Percentiles rank a stretch among this genome's conserved stretches.
Conservation (phyloP, 2,329 filamentous ascomycete species). For the Colletotrichum euphorbiae region DNA sequence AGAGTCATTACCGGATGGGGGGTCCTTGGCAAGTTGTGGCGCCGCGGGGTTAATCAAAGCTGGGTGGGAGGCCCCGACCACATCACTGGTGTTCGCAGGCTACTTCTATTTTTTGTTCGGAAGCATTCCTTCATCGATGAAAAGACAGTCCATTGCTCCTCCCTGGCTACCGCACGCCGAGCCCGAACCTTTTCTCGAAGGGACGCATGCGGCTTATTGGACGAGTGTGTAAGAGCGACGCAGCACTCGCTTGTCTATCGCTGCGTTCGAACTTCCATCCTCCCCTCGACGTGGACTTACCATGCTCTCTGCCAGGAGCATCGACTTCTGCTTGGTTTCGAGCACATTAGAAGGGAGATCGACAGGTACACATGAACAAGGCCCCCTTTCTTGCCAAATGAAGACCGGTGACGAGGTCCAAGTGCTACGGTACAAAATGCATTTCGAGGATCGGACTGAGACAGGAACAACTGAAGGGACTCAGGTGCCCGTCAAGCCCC, state of each 20-base stretch:
- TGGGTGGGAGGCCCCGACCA: constrained; percentile 19
- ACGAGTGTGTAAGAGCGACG: constrained; percentile 5
- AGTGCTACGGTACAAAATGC: neutral
- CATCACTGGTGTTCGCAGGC: constrained; percentile 24
- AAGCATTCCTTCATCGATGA: constrained; percentile 24
- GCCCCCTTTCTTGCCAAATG: neutral
- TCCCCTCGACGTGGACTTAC: constrained; percentile 22
- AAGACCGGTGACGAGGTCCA: constrained; percentile 1
- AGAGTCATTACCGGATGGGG: constrained; percentile 18
- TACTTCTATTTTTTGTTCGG: neutral
- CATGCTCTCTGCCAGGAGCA: constrained; percentile 13
- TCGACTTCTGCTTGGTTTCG: constrained; percentile 22
- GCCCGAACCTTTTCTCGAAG: constrained; percentile 9
- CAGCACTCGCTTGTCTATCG: constrained; percentile 33
- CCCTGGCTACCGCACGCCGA: constrained; percentile 23
- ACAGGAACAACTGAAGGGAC: neutral
- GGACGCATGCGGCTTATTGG: constrained; percentile 21
- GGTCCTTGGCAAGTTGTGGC: constrained; percentile 30
- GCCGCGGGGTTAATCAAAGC: constrained; percentile 35
- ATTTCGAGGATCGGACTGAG: neutral
- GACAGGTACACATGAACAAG: constrained; percentile 31
- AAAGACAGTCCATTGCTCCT: constrained; percentile 15
- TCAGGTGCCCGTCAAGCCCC: neutral
- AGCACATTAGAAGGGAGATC: constrained; percentile 28
- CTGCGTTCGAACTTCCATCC: constrained; percentile 27